Evolutionary conservation across 139 green algal species (phyloP), one percentile per base, ranked within the genome.

Genomic region (Tetraselmis chui): DNA sequence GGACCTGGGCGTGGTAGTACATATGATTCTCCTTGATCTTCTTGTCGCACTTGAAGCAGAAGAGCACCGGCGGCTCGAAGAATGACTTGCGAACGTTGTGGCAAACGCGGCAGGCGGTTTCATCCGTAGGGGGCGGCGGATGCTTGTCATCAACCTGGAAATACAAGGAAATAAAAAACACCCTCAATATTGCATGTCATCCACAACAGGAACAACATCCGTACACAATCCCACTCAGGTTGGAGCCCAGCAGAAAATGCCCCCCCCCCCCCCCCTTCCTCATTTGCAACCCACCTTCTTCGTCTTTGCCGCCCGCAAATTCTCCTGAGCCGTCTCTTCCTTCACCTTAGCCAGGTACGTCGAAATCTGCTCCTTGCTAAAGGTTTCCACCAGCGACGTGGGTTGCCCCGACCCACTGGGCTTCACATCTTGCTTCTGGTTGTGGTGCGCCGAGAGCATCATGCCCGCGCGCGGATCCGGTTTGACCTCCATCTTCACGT

Each of bases 311-410:
- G 29, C 76, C 76, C 18, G 5, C 29, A 18, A 5, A 79, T 79
- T 31, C 29, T 79, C 76, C 29, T 79, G 76, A 18, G 29, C 29
- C 30, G 59, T 83, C 79, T 76, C 24, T 23, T 58, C 30, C 79
- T 77, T 83, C 23, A 83, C 26, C 24, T 80, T 77, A 25, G 74
- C 74, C 23, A 67, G 45, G 45, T 67, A 67, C 45, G 45, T 67
- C 11, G 45, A 5, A 67, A 67, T 67, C 18, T 97, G 87, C 59
- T 92, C 77, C 0, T 83, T 80, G 5, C 76, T 91, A 81, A 99
- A 98, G 23, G 90, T 94, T 88, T 99, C 96, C 76, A 98, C 81
- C 79, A 99, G 88, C 0, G 90, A 96, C 2, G 95, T 98, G 31
- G 82, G 59, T 88, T 90, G 30, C 82, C 79, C 32, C 85, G 67